These are phyloP conservation scores for Magnaporthiopsis rhizophila DNA, from an alignment of 2,329 filamentous ascomycete genomes.

Conservation along the genomic window DNA sequence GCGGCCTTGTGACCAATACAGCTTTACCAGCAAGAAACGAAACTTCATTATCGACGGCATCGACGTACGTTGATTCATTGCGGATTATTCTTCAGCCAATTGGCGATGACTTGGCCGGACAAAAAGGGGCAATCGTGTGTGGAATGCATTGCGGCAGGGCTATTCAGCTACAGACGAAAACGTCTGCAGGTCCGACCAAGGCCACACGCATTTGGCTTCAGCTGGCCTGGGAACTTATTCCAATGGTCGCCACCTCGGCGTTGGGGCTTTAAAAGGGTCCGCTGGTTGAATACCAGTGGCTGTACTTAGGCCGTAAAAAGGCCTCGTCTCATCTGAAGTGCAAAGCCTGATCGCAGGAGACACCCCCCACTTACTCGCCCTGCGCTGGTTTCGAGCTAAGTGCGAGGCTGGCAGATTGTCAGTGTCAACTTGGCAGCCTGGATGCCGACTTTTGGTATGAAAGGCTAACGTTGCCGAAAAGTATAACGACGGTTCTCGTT, in stretches of 20 bases:
- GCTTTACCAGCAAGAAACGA: not conserved
- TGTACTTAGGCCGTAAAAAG: not conserved
- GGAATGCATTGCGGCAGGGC: not conserved
- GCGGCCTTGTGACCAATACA: not conserved
- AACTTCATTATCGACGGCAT: not conserved
- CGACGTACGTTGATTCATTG: not conserved
- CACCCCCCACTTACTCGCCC: not conserved
- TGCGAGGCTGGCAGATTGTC: not conserved
- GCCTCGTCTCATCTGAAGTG: not conserved
- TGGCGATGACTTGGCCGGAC: not conserved
- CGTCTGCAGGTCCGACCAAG: not conserved
- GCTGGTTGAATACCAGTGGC: not conserved
- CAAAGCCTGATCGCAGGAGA: not conserved
- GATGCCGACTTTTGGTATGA: too few relatives aligned
- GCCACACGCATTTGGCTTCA: too few relatives aligned
- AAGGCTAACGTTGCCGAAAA: too few relatives aligned
- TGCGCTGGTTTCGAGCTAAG: not conserved
- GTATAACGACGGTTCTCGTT: too few relatives aligned
- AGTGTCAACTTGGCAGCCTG: too few relatives aligned
- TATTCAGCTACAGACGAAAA: not conserved
- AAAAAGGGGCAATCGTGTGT: not conserved
- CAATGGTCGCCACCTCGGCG: not conserved
- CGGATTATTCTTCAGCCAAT: not conserved
- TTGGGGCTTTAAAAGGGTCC: not conserved
- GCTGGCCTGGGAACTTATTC: too few relatives aligned